These are phyloP conservation scores for Nidula niveotomentosa DNA, from an alignment of 1,284 basidiomycete species.

Conservation along the genomic window DNA sequence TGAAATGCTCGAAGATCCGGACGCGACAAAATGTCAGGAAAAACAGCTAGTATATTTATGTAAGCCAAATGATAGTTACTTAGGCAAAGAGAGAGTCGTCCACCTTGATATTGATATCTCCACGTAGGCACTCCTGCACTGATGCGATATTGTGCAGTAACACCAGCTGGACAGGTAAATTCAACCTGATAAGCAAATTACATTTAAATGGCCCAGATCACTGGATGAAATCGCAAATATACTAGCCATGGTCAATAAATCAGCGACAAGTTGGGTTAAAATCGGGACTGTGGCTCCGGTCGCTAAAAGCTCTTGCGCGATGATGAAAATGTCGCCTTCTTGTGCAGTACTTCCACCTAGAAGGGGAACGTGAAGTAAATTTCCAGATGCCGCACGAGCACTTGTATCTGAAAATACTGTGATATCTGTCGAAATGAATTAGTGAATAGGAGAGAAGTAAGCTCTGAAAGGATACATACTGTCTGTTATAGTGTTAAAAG, in stretches of 20 bases:
- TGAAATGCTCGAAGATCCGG: constrained; percentile 31
- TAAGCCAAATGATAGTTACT: background rate
- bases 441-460: constrained; percentile 1
- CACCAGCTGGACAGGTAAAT: constrained; percentile 19
- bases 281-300: constrained; percentile 15
- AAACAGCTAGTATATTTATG: constrained; percentile 17
- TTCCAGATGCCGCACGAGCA: constrained; percentile 16
- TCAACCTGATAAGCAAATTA: constrained; percentile 7
- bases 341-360: constrained; percentile 18
- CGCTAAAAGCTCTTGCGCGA: constrained; percentile 12
- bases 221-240: too few relatives aligned
- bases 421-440: constrained; percentile 17
- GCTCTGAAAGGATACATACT: constrained; percentile 13
- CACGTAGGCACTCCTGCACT: constrained; percentile 18
- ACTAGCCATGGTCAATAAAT: constrained; percentile 14
- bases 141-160: constrained; percentile 13
- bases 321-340: constrained; percentile 20
- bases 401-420: constrained; percentile 22
- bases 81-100: background rate
- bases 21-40: constrained; percentile 24
- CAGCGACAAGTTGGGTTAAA: constrained; percentile 15
- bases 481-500: constrained; percentile 21
- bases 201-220: background rate
- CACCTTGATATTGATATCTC: constrained; percentile 22
- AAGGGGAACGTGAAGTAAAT: constrained; percentile 24